phyloP scores from a whole-genome alignment of 2,329 filamentous ascomycete genomes.

The Xylaria arbuscula region DNA sequence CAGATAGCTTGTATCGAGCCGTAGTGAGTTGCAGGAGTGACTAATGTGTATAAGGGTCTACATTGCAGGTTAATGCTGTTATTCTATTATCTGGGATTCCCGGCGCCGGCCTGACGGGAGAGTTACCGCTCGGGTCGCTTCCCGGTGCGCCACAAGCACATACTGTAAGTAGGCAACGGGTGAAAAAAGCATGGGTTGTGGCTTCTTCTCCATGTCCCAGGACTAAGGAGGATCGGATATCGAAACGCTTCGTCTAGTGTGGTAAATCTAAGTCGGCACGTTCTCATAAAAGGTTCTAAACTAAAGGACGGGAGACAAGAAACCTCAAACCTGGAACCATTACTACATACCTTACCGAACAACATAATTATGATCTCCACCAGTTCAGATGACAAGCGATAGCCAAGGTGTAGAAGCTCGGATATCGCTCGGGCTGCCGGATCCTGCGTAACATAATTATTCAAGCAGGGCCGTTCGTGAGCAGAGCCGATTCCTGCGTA shows the following conservation, averaged over 20 bases:
- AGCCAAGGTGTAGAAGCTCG: background rate
- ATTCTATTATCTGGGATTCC: conserved; percentile 1
- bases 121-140: conserved; percentile 26
- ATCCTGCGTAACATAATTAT: conserved; percentile 17
- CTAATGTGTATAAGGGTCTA: too few relatives aligned
- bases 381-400: background rate
- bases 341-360: conserved; percentile 6
- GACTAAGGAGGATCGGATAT: conserved; percentile 22
- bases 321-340: background rate
- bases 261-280: too few relatives aligned
- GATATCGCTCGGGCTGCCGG: conserved; percentile 16
- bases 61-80: background rate
- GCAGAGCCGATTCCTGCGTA: background rate
- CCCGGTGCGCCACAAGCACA: conserved; percentile 16
- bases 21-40: too few relatives aligned
- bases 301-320: background rate
- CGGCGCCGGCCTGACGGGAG: conserved; percentile 15
- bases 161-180: background rate
- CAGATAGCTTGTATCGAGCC: background rate
- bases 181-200: background rate
- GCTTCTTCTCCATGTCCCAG: background rate
- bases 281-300: background rate
- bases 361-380: background rate
- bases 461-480: background rate
- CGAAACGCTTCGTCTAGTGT: conserved; percentile 6